Base-by-base conservation (phyloP, 192 early-diverging fungal species). In the Umbelopsis ramanniana region DNA sequence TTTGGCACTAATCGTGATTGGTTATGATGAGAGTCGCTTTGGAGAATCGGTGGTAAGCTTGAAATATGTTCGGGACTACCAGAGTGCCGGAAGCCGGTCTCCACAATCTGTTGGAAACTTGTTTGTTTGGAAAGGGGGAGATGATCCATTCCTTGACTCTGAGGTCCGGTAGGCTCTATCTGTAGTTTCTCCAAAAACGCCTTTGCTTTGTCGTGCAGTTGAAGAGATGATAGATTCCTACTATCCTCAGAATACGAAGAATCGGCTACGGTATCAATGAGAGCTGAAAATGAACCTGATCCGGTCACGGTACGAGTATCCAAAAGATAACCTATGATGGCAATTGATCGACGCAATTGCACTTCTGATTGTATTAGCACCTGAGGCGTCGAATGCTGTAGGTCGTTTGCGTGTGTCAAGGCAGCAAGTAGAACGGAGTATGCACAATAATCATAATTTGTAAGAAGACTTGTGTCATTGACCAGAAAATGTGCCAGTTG, bases 401-500 rank as follows among this genome's bases (percentile, higher is more conserved):
- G 12, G 35, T 63, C 57, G n/a, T 22, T 35, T 35, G 57, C 57
- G 26, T 63, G 57, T 37, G 57, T 63, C 15, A 63, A 37, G 1
- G 57, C 57, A 14, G 57, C 57, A 17, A 63, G 57, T 63, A 63
- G 26, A 22, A 63, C 57, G 8, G 57, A 22, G 37, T 63, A 37
- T 17, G 57, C 57, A 35, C 57, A 63, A 19, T 37, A 26, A 8
- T 63, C 57, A 37, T 63, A 63, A 14, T 63, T 63, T 10, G 57
- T 35, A 29, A 63, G 57, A 12, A 63, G 33, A 63, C 0, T 26
- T 17, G 10, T n/a, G 33, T 63, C 57, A 14, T 63, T 63, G 11
- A 63, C 57, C 8, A 63, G 57, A 17, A 63, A 63, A 63, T 63
- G 57, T 4, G 63, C 67, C 19, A 77, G 47, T 52, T 77, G 76